phyloP scores from a whole-genome alignment of 495 filamentous ascomycete species.

The Tuber magnatum region DNA sequence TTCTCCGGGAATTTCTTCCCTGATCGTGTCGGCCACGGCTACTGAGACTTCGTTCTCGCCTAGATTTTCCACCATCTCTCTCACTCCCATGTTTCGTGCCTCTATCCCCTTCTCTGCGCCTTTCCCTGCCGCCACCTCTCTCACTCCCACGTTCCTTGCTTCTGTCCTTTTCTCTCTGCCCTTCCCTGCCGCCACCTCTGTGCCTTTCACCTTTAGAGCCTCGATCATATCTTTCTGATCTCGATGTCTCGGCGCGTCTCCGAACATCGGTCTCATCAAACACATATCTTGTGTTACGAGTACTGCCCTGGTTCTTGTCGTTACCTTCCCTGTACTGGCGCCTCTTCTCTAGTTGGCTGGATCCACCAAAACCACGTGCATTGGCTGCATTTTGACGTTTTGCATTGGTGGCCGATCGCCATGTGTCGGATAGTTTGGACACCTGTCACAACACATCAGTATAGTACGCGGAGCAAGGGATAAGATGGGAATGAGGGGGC shows the following conservation, averaged over 20 bases:
- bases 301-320: slow-evolving; percentile 43
- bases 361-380: slow-evolving; percentile 72
- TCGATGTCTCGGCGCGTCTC: slow-evolving; percentile 42
- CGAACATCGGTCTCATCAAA: slow-evolving; percentile 67
- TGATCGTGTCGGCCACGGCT: slow-evolving; percentile 4
- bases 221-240: slow-evolving; percentile 28
- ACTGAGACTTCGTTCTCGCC: slow-evolving; percentile 28
- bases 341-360: slow-evolving; percentile 77
- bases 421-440: slow-evolving; percentile 79
- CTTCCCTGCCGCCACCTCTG: slow-evolving; percentile 35
- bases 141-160: slow-evolving; percentile 5
- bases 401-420: slow-evolving; percentile 78
- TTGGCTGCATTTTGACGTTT: slow-evolving; percentile 59
- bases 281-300: slow-evolving; percentile 65
- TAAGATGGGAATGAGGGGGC: slow-evolving; percentile 1
- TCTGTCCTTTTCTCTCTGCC: slow-evolving; percentile 23
- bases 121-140: slow-evolving; percentile 35
- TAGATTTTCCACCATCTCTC: slow-evolving; percentile 24
- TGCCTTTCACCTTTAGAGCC: slow-evolving; percentile 19
- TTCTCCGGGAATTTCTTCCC: background rate
- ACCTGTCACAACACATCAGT: slow-evolving; percentile 45
- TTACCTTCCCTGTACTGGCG: slow-evolving; percentile 76
- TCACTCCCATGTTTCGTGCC: slow-evolving; percentile 3
- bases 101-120: slow-evolving; percentile 23
- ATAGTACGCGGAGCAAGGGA: slow-evolving; percentile 33